phyloP scores from a whole-genome alignment of 495 filamentous ascomycete species.

The Tuber borchii region DNA sequence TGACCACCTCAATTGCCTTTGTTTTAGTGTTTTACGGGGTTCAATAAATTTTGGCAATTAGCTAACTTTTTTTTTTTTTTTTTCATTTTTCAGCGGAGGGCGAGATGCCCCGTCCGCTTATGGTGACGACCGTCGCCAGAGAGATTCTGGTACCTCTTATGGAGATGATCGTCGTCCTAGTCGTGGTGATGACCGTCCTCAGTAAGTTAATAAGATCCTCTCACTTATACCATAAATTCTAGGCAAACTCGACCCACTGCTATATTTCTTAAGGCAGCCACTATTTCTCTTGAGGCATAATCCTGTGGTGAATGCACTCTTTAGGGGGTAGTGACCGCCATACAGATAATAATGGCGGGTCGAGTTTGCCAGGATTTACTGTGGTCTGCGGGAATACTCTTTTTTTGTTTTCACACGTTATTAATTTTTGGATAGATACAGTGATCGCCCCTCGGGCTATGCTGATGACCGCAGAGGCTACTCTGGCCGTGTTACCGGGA shows the following conservation, averaged over 20 bases:
- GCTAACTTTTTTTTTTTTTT: background rate
- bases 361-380: no score
- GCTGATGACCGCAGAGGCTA: slow-evolving; percentile 4
- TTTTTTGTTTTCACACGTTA: background rate
- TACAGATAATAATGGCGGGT: no score
- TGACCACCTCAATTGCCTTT: background rate
- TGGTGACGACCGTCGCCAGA: slow-evolving; percentile 10
- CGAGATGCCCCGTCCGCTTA: background rate
- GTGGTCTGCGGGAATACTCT: background rate
- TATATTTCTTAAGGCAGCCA: no score
- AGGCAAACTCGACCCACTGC: no score
- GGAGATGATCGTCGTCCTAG: background rate
- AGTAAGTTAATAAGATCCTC: background rate
- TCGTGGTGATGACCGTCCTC: background rate
- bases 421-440: background rate
- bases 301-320: no score
- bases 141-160: slow-evolving; percentile 1
- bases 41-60: background rate
- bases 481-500: background rate
- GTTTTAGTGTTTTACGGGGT: background rate
- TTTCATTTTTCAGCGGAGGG: background rate
- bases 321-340: no score
- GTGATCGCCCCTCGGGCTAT: background rate
- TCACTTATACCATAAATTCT: background rate
- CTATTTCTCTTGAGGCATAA: no score